These are phyloP conservation scores for Tuber indicum DNA, from an alignment of 495 filamentous ascomycete genomes.

Conservation along the genomic window DNA sequence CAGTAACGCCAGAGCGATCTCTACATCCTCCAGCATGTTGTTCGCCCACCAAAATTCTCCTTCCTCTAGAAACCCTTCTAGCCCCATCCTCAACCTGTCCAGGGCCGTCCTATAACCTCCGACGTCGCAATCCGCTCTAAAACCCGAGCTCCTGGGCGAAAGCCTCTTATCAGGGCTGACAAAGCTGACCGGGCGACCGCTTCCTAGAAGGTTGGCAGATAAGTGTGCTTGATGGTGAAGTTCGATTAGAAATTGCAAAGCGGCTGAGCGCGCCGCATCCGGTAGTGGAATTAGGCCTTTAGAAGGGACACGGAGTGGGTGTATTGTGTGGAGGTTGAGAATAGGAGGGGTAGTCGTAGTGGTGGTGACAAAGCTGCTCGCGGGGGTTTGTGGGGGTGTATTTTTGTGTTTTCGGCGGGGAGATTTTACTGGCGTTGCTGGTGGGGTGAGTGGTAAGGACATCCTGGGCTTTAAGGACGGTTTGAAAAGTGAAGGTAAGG, in stretches of 20 bases:
- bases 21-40: not conserved
- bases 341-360: not conserved
- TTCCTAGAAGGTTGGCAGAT: not conserved
- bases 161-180: not conserved
- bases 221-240: not conserved
- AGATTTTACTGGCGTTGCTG: not conserved
- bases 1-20: not conserved
- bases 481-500: not conserved
- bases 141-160: not conserved
- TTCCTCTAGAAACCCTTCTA: conserved; percentile 3
- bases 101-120: not conserved
- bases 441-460: not conserved
- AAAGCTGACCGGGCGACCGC: not conserved
- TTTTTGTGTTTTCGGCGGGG: not conserved
- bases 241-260: not conserved
- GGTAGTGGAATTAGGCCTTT: not conserved
- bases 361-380: not conserved
- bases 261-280: not conserved
- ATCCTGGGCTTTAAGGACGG: not conserved
- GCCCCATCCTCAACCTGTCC: not conserved
- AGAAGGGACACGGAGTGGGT: not conserved
- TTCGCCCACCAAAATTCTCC: not conserved
- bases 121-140: not conserved
- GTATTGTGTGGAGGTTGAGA: not conserved
- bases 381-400: not conserved